Evolutionary conservation across 1,284 basidiomycete genomes (phyloP), one percentile per base, ranked within the genome.

Genomic region (Tausonia pullulans): DNA sequence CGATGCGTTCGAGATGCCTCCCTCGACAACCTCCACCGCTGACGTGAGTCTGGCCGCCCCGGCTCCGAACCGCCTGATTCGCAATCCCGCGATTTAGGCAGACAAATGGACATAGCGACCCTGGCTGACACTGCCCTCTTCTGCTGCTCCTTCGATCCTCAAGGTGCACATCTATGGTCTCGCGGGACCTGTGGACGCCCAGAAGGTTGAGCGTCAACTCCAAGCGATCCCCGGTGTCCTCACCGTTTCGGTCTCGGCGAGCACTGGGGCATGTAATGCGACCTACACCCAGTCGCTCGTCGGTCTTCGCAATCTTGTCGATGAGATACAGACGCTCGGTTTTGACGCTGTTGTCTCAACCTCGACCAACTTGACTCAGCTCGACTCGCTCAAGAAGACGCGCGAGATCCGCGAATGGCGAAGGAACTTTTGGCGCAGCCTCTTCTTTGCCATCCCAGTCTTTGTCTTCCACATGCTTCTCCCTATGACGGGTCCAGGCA

Each of bases 331-430:
- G 39, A 40, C 48, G 0, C 84, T 90, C 76, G 92, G 92, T 40
- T 95, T 90, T 74, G 89, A 96, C 72, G 91, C 90, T 9, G 85
- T 93, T 69, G 84, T 93, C 69, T 71, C 85, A 4, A 87, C 91
- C 71, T 81, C 89, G 61, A 81, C 86, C 66, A 86, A 94, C 71
- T 84, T 84, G 1, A 92, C 94, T 2, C 96, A 98, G 76, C 79
- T 95, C 3, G 85, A 87, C 56, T 96, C 92, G 0, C 84, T 99
- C 61, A 87, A 87, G 5, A 87, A 93, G 49, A 87, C 90, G 60
- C 93, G 90, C 75, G 96, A 98, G 76, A 87, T 96, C 44, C 81
- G 86, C 61, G 85, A 90, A 71, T 99, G 96, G 96, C 81, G 85
- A 44, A 76, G 76, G n/a, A 86, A 91, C 16, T 88, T 98, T 78